Percentiles rank a stretch among this genome's conserved stretches.
phyloP scores from a whole-genome alignment of 768 basidiomycete genomes.

The Serendipita sp. region DNA sequence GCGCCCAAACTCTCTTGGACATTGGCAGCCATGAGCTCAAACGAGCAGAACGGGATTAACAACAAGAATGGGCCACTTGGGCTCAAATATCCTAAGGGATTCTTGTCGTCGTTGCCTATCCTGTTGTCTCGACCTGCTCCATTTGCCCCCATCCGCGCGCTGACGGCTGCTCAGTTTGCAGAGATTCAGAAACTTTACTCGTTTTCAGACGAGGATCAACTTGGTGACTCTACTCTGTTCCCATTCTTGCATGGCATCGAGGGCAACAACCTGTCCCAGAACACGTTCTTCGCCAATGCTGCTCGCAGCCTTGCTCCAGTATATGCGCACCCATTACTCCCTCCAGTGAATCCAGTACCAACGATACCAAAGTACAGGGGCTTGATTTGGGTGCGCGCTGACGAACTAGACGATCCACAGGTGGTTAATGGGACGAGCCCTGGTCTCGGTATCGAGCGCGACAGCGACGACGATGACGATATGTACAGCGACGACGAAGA shows the following conservation, averaged over 20 bases:
- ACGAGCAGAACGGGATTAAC: neutral
- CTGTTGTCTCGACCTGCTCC: constrained; percentile 23
- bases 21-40: neutral
- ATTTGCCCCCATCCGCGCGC: constrained; percentile 26
- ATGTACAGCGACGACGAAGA: constrained; percentile 12
- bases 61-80: constrained; percentile 8
- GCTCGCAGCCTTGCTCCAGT: neutral
- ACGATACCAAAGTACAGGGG: constrained; percentile 42
- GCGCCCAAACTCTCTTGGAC: neutral
- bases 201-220: constrained; percentile 44
- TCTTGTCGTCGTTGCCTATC: constrained; percentile 18
- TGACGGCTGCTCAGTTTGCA: constrained; percentile 35
- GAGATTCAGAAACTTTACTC: constrained; percentile 46
- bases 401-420: constrained; percentile 27
- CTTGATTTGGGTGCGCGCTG: constrained; percentile 70
- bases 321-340: neutral
- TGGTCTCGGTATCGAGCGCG: constrained; percentile 19
- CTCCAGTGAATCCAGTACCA: constrained; percentile 4
- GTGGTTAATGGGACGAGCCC: constrained; percentile 21
- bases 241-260: constrained; percentile 83
- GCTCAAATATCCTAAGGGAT: constrained; percentile 15
- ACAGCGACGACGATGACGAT: constrained; percentile 16
- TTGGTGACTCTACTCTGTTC: constrained; percentile 55
- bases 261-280: constrained; percentile 62
- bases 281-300: constrained; percentile 45